phyloP scores from a whole-genome alignment of 352 stramenopile species.

The Phytophthora pistaciae region DNA sequence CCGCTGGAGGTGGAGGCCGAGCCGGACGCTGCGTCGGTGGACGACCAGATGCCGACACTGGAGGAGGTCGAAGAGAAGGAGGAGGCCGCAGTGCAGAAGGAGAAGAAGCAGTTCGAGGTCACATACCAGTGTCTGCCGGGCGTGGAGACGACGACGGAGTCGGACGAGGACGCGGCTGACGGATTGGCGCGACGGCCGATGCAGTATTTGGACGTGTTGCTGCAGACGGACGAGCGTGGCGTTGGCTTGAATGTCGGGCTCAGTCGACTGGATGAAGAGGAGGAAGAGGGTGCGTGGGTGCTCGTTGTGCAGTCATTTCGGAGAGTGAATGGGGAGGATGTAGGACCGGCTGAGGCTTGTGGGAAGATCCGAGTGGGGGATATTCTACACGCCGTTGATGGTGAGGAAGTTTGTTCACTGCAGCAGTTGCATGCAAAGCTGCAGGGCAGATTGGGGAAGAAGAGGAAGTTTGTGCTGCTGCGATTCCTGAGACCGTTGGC shows the following conservation, averaged over 20 bases:
- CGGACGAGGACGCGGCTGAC: background rate
- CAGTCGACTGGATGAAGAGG: background rate
- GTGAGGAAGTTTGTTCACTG: slow-evolving; percentile 40
- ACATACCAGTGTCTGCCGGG: slow-evolving; percentile 28
- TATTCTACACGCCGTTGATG: slow-evolving; percentile 53
- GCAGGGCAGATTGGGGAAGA: slow-evolving; percentile 6
- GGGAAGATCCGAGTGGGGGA: slow-evolving; percentile 55
- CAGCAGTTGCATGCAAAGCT: slow-evolving; percentile 40
- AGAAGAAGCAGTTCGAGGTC: slow-evolving; percentile 23
- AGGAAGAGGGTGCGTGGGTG: background rate
- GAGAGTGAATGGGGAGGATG: slow-evolving; percentile 38
- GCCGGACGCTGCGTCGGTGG: slow-evolving; percentile 5
- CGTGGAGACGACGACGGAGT: slow-evolving; percentile 1
- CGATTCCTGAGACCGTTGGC: slow-evolving; percentile 40
- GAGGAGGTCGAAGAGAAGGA: background rate
- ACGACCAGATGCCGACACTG: background rate
- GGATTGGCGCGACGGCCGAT: slow-evolving; percentile 9
- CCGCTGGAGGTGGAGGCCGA: slow-evolving; percentile 27
- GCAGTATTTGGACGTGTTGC: slow-evolving; percentile 55
- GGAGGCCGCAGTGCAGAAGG: background rate
- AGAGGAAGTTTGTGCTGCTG: slow-evolving; percentile 49
- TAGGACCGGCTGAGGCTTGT: slow-evolving; percentile 59
- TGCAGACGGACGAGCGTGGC: slow-evolving; percentile 54
- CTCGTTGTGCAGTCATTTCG: slow-evolving; percentile 62
- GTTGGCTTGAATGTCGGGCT: slow-evolving; percentile 55